These are phyloP conservation scores for Candida corydali DNA, from an alignment of 805 yeast species.

Conservation along the genomic window DNA sequence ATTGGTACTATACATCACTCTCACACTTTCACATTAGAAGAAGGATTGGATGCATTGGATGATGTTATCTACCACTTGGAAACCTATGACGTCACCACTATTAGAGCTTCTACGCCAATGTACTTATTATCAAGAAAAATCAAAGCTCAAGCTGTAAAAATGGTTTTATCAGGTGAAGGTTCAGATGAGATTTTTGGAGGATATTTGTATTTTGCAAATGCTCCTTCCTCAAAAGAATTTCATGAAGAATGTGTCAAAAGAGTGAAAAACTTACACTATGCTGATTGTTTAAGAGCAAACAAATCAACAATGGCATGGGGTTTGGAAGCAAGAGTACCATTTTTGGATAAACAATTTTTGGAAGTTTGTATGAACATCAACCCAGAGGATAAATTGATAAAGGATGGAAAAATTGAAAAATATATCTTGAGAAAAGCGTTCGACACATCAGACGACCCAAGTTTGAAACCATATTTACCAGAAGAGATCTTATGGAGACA, in stretches of 20 bases:
- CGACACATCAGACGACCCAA: constrained; percentile 83
- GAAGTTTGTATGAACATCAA: constrained; percentile 91
- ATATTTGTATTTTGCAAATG: constrained; percentile 93
- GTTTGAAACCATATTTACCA: constrained; percentile 82
- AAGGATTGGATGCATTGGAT: constrained; percentile 90
- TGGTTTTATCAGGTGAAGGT: constrained; percentile 99
- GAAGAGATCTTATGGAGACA: constrained; percentile 98
- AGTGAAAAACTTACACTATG: constrained; percentile 93
- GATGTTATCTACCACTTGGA: constrained; percentile 96
- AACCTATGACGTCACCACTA: constrained; percentile 97
- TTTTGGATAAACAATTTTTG: constrained; percentile 90
- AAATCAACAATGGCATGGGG: constrained; percentile 99
- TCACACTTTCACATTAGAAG: constrained; percentile 94
- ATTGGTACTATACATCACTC: constrained; percentile 97
- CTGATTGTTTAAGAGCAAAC: constrained; percentile 98
- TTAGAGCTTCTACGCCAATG: constrained; percentile 99
- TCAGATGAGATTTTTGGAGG: constrained; percentile 99
- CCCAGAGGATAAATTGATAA: constrained; percentile 88
- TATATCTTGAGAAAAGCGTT: constrained; percentile 96
- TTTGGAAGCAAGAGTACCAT: constrained; percentile 98
- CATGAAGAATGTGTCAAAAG: constrained; percentile 93
- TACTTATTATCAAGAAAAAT: constrained; percentile 91
- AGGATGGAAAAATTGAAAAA: constrained; percentile 82
- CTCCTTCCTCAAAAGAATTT: constrained; percentile 91
- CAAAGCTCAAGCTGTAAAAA: constrained; percentile 99